These are phyloP conservation scores for Rhododendron molle DNA, from an alignment of 148 eudicot species.

Conservation along the genomic window DNA sequence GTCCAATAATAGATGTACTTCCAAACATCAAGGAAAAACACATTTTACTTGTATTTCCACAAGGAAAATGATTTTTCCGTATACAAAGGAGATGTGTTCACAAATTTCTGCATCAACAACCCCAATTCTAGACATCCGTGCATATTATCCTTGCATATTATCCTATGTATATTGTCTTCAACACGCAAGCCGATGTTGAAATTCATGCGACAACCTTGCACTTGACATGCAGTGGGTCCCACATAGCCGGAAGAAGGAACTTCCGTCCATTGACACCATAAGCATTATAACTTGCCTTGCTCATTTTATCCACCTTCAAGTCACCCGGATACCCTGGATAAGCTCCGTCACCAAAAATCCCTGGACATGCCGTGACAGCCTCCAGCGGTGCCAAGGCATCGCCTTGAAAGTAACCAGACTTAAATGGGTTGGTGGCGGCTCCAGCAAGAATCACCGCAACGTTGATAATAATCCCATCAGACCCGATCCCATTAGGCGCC, in stretches of 20 bases:
- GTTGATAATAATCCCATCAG: constrained; percentile 16
- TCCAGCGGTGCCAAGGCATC: constrained; percentile 17
- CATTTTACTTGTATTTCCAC: neutral
- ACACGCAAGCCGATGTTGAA: constrained; percentile 36
- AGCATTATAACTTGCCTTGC: constrained; percentile 12
- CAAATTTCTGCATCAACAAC: neutral
- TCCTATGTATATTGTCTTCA: neutral
- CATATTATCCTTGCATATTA: neutral
- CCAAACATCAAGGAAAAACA: neutral
- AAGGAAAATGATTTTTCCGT: neutral
- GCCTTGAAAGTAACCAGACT: constrained; percentile 18
- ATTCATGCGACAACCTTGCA: constrained; percentile 14
- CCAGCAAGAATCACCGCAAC: constrained; percentile 13
- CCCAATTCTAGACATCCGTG: neutral
- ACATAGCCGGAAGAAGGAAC: constrained; percentile 19
- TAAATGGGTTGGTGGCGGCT: constrained; percentile 17
- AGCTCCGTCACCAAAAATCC: constrained; percentile 17
- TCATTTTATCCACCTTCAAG: constrained; percentile 11
- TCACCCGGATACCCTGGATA: constrained; percentile 24
- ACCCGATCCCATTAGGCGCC: constrained; percentile 17
- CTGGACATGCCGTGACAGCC: constrained; percentile 13
- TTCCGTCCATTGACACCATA: constrained; percentile 19
- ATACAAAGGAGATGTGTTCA: neutral
- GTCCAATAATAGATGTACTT: neutral
- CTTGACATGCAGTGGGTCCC: constrained; percentile 8